Percentiles rank a stretch among this genome's conserved stretches.
Conservation (phyloP, 2,329 filamentous ascomycete genomes). For the Xylaria multiplex region DNA sequence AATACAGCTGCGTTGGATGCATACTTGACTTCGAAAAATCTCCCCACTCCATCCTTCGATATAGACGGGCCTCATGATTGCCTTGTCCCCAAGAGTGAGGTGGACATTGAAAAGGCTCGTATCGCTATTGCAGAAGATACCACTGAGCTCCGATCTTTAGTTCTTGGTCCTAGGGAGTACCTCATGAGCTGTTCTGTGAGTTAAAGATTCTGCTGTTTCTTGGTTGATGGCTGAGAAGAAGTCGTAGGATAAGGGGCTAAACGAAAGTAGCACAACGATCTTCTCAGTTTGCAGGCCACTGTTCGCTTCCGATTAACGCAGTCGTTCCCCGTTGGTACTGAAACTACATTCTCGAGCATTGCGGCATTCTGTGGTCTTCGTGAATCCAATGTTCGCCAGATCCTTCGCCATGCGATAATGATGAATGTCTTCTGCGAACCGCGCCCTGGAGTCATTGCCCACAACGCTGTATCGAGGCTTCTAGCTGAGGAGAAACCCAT, state of each 20-base stretch:
- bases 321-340: too few species aligned
- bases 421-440: constrained; percentile 50
- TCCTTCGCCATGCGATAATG: constrained; percentile 29
- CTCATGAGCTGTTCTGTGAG: constrained; percentile 29
- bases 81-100: constrained; percentile 17
- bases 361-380: too few species aligned
- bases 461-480: constrained; percentile 39
- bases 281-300: constrained; percentile 6
- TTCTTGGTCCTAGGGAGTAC: constrained; percentile 39
- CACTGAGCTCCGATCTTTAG: constrained; percentile 35
- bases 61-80: constrained; percentile 29
- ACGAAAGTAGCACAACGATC: constrained; percentile 14
- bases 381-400: constrained; percentile 10
- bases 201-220: too few species aligned
- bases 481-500: constrained; percentile 53
- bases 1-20: constrained; percentile 39
- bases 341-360: too few species aligned
- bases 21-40: constrained; percentile 32
- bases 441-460: constrained; percentile 37
- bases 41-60: constrained; percentile 39
- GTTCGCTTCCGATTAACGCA: too few species aligned
- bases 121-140: constrained; percentile 34
- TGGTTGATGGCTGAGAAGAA: too few species aligned
- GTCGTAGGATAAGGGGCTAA: too few species aligned
- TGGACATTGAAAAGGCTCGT: constrained; percentile 26